Conservation (phyloP, 192 early-diverging fungal species). For the Coemansia sp. region DNA sequence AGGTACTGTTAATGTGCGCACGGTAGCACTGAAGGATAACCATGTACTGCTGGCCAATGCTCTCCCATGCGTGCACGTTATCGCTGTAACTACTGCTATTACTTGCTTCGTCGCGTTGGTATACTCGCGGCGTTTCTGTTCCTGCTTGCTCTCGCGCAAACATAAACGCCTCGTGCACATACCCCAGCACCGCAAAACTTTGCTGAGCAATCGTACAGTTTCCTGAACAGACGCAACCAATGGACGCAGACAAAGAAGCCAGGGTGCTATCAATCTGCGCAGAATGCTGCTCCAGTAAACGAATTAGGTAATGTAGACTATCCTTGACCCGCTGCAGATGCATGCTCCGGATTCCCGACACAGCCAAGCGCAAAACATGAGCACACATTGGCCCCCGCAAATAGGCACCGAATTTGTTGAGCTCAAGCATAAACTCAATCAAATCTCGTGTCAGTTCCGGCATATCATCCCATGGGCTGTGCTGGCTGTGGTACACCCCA, state of each 20-base stretch:
- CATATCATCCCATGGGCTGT: conserved; percentile 50
- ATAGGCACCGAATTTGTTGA: conserved; percentile 8
- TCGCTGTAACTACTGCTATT: background rate
- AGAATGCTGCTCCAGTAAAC: conserved; percentile 36
- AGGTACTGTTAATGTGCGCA: background rate
- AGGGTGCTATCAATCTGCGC: background rate
- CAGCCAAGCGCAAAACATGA: conserved; percentile 24
- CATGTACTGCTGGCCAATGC: conserved; percentile 30
- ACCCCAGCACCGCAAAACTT: conserved; percentile 28
- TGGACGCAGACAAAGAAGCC: background rate
- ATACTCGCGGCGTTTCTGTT: background rate
- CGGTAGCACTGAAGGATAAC: conserved; percentile 29
- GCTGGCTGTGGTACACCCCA: conserved; percentile 36
- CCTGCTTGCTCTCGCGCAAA: conserved; percentile 36
- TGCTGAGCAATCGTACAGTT: conserved; percentile 14
- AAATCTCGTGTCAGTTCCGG: conserved; percentile 22
- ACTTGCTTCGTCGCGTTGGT: background rate
- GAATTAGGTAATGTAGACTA: conserved; percentile 22
- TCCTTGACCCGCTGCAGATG: conserved; percentile 34
- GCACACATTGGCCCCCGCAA: conserved; percentile 22
- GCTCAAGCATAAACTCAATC: conserved; percentile 31
- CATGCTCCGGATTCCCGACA: conserved; percentile 42
- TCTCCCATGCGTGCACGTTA: conserved; percentile 4
- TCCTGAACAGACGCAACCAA: conserved; percentile 8
- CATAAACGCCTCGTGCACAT: conserved; percentile 46